A percentile compares a stretch with the other conserved stretches of the same genome.
phyloP scores from a whole-genome alignment of 257 asterid species.

The Plantago ovata region DNA sequence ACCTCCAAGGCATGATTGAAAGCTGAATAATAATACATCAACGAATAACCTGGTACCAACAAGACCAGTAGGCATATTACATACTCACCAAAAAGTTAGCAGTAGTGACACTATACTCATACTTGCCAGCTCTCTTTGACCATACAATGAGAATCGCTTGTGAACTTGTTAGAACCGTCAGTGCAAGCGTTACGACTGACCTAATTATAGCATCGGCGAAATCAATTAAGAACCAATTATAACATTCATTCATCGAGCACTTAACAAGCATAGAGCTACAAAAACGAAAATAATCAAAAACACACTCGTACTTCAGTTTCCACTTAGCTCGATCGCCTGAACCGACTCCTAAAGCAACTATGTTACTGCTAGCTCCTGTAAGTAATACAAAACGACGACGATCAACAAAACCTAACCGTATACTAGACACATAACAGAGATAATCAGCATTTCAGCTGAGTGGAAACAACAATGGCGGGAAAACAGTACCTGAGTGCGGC shows the following conservation, averaged over 20 bases:
- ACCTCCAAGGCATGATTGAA: constrained; percentile 1
- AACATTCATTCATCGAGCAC: neutral
- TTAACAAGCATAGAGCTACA: constrained; percentile 12
- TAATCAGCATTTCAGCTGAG: neutral
- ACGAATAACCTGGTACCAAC: neutral
- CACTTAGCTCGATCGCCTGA: constrained; percentile 60
- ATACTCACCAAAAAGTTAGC: constrained; percentile 95
- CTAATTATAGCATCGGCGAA: constrained; percentile 29
- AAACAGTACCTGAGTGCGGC: constrained; percentile 44
- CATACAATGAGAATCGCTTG: constrained; percentile 98
- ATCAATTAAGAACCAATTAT: constrained; percentile 10
- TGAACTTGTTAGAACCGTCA: constrained; percentile 95
- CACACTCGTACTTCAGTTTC: constrained; percentile 72
- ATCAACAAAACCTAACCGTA: constrained; percentile 4
- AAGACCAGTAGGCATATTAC: constrained; percentile 15
- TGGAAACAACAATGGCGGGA: neutral
- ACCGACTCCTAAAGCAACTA: constrained; percentile 37
- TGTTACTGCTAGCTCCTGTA: constrained; percentile 42
- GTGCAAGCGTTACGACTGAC: constrained; percentile 75
- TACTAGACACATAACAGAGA: neutral
- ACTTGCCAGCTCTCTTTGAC: constrained; percentile 99
- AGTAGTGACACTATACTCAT: constrained; percentile 96
- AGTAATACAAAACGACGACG: constrained; percentile 13
- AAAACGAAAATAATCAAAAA: constrained; percentile 9
- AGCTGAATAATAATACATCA: neutral